Percentiles rank a stretch among this genome's conserved stretches.
Conservation (phyloP, 2,329 filamentous ascomycete species). For the Trichoderma atroviride region DNA sequence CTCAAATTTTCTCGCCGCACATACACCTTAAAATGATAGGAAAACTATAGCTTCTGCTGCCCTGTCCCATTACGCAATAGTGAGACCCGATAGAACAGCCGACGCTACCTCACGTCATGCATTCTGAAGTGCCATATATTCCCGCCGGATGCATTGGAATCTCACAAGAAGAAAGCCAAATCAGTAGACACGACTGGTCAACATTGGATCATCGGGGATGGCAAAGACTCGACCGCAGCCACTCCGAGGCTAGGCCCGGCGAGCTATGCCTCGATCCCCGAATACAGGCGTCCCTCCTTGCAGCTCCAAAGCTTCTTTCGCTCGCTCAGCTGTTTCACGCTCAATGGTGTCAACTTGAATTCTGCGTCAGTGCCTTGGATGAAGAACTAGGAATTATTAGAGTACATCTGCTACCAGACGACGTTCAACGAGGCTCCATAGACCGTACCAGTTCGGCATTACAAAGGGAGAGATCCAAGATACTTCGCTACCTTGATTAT, state of each 20-base stretch:
- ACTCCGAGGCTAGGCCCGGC: conserved; percentile 33
- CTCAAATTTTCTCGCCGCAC: not conserved
- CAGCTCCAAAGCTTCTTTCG: conserved; percentile 20
- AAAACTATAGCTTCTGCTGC: too few species aligned
- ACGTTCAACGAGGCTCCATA: conserved; percentile 59
- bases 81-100: not conserved
- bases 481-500: conserved; percentile 60
- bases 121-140: conserved; percentile 39
- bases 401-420: conserved; percentile 67
- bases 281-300: conserved; percentile 35
- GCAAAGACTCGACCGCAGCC: not conserved
- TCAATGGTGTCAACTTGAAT: conserved; percentile 51
- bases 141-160: conserved; percentile 46
- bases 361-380: conserved; percentile 34
- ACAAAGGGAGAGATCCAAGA: conserved; percentile 46
- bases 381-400: conserved; percentile 45
- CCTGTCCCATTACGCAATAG: not conserved
- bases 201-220: conserved; percentile 15
- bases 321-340: conserved; percentile 38
- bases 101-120: conserved; percentile 27
- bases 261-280: conserved; percentile 27
- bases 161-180: conserved; percentile 29
- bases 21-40: not conserved
- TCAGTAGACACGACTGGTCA: conserved; percentile 28
- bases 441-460: conserved; percentile 51